Evolutionary conservation across 345 rosid species (phyloP), one percentile per base, ranked within the genome.

Genomic region (Salix purpurea): DNA sequence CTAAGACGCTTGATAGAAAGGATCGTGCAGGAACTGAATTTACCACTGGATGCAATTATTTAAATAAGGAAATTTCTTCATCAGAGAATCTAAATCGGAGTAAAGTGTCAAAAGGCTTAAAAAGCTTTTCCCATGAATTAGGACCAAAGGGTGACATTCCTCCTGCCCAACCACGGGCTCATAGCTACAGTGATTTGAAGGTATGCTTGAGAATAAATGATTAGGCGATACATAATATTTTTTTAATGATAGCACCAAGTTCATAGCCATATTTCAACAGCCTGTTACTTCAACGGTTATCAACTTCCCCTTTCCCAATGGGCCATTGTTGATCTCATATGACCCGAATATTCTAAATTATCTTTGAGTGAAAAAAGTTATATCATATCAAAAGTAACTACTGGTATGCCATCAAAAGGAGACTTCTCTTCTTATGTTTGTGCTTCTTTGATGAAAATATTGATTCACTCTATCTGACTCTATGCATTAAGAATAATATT

Each of bases 101-200:
- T 76, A 90, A 87, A 81, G 77, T 74, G 32, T 44, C 90, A 73
- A 88, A 85, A 80, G 85, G 84, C 77, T 46, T 90, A 46, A 92
- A 92, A 82, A 92, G 94, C 75, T 90, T 86, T 77, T 92, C 97
- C 26, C 94, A 92, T 85, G 97, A 92, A 60, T 78, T 92, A 61
- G 94, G 92, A 74, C 91, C 91, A 12, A 84, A 81, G 74, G 92
- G 91, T 82, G 93, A 94, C 81, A 84, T 87, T 79, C 83, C 81
- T 76, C 77, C 82, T 74, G 60, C 83, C 8, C 44, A 79, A 67
- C 87, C 91, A 69, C 90, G 94, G 77, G 87, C 91, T 16, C 94
- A 87, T 73, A 92, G 94, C 84, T 90, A 83, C 84, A 87, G 84
- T 19, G 89, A 92, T 84, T 81, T 92, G 73, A 87, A 87, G 94